Conservation (phyloP, 192 early-diverging fungal genomes). For the Coemansia reversa region DNA sequence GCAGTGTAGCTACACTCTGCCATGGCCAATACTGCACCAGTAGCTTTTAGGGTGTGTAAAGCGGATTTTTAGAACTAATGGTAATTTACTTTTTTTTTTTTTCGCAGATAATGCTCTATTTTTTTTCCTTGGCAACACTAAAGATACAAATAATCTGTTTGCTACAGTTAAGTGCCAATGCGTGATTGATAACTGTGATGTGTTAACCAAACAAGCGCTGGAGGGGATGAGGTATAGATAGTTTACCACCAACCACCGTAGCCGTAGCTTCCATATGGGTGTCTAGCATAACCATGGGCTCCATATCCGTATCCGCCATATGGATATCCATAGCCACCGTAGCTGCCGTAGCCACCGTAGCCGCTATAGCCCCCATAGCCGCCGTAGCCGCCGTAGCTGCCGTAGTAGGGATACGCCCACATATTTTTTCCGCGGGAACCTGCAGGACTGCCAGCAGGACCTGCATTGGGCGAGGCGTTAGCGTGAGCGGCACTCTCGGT, state of each 20-base stretch:
- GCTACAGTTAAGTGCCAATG: neutral
- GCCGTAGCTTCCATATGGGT: slow-evolving; percentile 13
- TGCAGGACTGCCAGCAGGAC: slow-evolving; percentile 50
- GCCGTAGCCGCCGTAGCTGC: slow-evolving; percentile 28
- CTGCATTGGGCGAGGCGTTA: slow-evolving; percentile 28
- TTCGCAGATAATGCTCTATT: neutral
- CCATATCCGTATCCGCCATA: slow-evolving; percentile 31
- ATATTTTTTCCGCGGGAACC: slow-evolving; percentile 47
- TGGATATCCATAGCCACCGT: slow-evolving; percentile 29
- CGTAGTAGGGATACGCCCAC: slow-evolving; percentile 53
- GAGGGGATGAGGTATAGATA: no score
- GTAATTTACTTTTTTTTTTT: slow-evolving; percentile 5
- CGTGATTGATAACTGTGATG: neutral
- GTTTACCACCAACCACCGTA: slow-evolving; percentile 23
- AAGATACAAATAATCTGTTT: neutral
- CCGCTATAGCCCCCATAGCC: slow-evolving; percentile 25
- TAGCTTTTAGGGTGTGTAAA: neutral
- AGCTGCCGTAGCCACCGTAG: slow-evolving; percentile 30
- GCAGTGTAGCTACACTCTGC: slow-evolving; percentile 3
- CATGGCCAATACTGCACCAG: neutral
- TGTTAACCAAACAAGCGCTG: neutral
- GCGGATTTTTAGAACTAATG: neutral
- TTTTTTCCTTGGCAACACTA: neutral
- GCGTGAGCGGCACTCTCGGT: slow-evolving; percentile 26
- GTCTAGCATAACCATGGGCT: slow-evolving; percentile 15